These are phyloP conservation scores for Abrus precatorius DNA, from an alignment of 306 rosid species.

Conservation along the genomic window DNA sequence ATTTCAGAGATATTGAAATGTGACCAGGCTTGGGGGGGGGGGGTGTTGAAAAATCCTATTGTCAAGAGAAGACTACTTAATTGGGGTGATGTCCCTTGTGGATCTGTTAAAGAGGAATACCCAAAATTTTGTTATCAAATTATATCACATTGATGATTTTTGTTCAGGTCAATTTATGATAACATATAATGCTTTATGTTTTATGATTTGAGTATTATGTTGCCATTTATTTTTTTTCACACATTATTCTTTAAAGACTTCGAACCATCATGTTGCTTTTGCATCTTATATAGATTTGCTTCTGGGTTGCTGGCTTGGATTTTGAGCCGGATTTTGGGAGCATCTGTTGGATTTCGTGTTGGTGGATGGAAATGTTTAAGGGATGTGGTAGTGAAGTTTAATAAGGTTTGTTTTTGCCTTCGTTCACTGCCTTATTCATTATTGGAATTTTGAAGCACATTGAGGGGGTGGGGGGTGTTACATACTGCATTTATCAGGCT, in stretches of 20 bases:
- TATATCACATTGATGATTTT: constrained; percentile 32
- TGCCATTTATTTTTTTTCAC: constrained; percentile 22
- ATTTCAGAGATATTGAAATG: constrained; percentile 36
- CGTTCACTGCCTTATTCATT: constrained; percentile 33
- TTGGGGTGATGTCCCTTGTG: constrained; percentile 5
- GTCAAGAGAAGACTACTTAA: constrained; percentile 26
- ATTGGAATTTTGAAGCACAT: constrained; percentile 30
- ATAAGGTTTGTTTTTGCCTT: constrained; percentile 71
- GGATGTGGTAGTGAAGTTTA: constrained; percentile 89
- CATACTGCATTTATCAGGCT: constrained; percentile 28
- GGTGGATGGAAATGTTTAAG: constrained; percentile 96
- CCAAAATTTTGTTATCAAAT: constrained; percentile 8
- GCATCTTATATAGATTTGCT: constrained; percentile 72
- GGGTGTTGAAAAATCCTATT: not conserved
- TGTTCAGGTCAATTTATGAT: constrained; percentile 15
- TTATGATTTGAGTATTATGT: constrained; percentile 41
- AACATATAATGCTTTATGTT: constrained; percentile 19
- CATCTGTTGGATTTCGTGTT: constrained; percentile 85
- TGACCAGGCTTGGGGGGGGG: not conserved
- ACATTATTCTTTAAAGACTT: not conserved
- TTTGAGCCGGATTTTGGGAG: constrained; percentile 86
- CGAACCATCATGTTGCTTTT: constrained; percentile 14
- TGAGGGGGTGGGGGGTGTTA: constrained; percentile 11
- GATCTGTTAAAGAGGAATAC: constrained; percentile 27
- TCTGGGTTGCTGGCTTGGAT: constrained; percentile 93